Base-by-base conservation (phyloP, 768 basidiomycete genomes). In the Trametes cingulata region DNA sequence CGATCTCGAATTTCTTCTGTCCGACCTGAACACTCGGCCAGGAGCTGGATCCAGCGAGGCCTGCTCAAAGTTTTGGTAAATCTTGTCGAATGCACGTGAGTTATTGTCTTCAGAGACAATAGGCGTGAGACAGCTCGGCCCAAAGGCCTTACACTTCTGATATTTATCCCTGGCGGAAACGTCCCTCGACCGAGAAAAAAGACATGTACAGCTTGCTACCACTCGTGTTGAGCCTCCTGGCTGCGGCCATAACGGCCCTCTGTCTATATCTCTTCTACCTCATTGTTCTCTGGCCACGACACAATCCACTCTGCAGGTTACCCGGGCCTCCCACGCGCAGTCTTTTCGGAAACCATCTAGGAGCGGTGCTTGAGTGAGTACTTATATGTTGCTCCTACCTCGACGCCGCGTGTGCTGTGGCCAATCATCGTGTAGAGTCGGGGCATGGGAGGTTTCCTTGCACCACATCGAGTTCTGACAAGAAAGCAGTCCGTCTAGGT, bases 271-370 rank as follows among this genome's bases (percentile, higher is more conserved):
- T 64, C n/a, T 47, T 71, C 19, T 73, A 72, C 42, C 65, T 69
- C 55, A 62, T 67, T 20, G 64, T 71, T 40, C 56, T 73, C n/a
- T 62, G 56, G 36, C 68, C 72, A 1, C 66, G 61, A 62, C 64
- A 58, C 53, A 78, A 79, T 56, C 81, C 86, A 17, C 74, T 91
- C 13, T 76, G 74, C 37, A 72, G 71, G 22, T 71, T 92, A 35
- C 83, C 84, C 46, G 88, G 90, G 25, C 90, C 90, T 20, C 83
- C 83, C 0, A 71, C 77, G 10, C 71, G 67, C 6, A 71, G 74
- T 22, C 76, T 81, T 66, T 80, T 88, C 53, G 76, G 73, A 25
- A 80, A 79, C 65, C 86, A 90, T 64, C 74, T 90, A 58, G 67
- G 71, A 17, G 70, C 75, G 27, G 76, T 90, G 1, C 77, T 90